These are phyloP conservation scores for Termitomyces eurrhizus DNA, from an alignment of 768 basidiomycete species.

Conservation along the genomic window DNA sequence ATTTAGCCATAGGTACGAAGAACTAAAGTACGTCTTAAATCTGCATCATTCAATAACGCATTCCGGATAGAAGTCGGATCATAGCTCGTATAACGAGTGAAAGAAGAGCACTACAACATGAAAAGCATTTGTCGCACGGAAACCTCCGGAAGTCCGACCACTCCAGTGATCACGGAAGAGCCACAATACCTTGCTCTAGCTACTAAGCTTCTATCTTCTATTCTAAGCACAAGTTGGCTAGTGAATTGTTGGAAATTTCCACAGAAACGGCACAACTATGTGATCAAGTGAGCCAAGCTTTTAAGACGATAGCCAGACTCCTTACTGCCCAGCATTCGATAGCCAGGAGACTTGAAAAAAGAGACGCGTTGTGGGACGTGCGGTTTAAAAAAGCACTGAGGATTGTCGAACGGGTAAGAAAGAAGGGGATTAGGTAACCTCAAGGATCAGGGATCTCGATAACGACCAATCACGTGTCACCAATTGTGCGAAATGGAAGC, in stretches of 20 bases:
- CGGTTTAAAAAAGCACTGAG: neutral
- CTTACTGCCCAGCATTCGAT: neutral
- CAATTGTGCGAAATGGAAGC: conserved; percentile 19
- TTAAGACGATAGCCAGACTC: neutral
- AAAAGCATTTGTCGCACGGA: conserved; percentile 12
- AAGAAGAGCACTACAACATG: neutral
- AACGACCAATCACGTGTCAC: conserved; percentile 19
- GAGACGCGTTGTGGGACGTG: neutral
- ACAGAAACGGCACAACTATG: conserved; percentile 11
- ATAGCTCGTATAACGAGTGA: conserved; percentile 1
- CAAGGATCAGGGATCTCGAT: conserved; percentile 17
- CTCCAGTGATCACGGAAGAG: conserved; percentile 22
- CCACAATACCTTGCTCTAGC: conserved; percentile 6
- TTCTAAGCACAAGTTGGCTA: conserved; percentile 11
- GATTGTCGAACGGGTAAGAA: neutral
- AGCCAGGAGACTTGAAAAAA: neutral
- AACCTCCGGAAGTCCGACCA: conserved; percentile 13
- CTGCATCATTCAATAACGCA: neutral
- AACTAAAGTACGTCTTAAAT: neutral
- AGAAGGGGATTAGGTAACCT: neutral
- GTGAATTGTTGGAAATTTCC: conserved; percentile 14
- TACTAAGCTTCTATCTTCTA: conserved; percentile 10
- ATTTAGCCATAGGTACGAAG: neutral
- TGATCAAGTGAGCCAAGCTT: conserved; percentile 5
- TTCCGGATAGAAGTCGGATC: conserved; percentile 3